phyloP scores from a whole-genome alignment of 495 filamentous ascomycete species.

The Astrocystis sublimbata region DNA sequence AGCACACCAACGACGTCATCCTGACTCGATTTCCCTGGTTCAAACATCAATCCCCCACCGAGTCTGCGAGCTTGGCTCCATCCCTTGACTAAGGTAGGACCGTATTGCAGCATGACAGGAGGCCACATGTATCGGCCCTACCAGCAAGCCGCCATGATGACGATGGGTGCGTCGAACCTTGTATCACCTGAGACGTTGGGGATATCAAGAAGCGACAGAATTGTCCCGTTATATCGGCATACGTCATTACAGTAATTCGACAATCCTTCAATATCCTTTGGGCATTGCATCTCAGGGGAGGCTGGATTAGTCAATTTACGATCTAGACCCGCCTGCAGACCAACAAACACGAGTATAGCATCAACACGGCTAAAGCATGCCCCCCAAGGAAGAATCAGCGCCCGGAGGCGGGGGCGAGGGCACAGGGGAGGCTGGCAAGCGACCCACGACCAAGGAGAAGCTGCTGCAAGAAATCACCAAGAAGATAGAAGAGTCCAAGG shows the following conservation, averaged over 20 bases:
- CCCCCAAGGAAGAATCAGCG: constrained; percentile 15
- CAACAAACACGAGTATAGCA: background rate
- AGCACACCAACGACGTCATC: constrained; percentile 6
- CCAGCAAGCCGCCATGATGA: constrained; percentile 9
- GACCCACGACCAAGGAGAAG: constrained; percentile 28
- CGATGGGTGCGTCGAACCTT: background rate
- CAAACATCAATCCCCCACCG: constrained; percentile 2
- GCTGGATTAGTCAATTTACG: background rate
- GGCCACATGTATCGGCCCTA: background rate
- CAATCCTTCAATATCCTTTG: background rate
- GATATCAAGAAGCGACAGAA: background rate
- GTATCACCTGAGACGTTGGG: background rate
- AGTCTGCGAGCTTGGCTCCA: background rate
- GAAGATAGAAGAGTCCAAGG: constrained; percentile 33
- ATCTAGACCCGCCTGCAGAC: background rate
- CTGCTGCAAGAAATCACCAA: constrained; percentile 29
- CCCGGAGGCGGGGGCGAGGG: constrained; percentile 3
- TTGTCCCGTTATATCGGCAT: background rate
- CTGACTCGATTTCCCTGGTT: constrained; percentile 3
- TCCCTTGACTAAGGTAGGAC: background rate
- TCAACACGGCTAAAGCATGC: background rate
- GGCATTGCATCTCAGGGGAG: background rate
- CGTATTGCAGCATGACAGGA: no score
- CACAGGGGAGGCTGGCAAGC: constrained; percentile 17
- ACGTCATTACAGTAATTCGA: constrained; percentile 5